These are phyloP conservation scores for Ceraceosorus bombacis DNA, from an alignment of 1,284 basidiomycete species.

Conservation along the genomic window DNA sequence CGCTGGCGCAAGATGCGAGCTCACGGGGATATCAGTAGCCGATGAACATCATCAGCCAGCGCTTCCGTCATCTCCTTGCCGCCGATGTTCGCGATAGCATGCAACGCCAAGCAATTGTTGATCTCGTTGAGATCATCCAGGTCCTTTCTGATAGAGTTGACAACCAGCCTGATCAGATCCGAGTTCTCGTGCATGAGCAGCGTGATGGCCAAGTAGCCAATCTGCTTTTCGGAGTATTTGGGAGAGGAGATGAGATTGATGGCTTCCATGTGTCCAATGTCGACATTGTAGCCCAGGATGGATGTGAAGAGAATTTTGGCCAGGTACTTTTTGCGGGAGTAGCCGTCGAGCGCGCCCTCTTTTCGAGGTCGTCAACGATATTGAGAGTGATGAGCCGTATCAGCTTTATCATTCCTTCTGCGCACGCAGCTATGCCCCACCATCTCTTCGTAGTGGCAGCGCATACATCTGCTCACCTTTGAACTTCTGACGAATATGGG, in stretches of 20 bases:
- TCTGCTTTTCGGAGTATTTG: conserved; percentile 99
- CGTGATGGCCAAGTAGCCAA: conserved; percentile 95
- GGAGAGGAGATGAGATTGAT: conserved; percentile 91
- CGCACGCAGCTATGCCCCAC: not conserved
- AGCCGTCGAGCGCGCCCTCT: conserved; percentile 95
- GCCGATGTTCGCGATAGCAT: conserved; percentile 96
- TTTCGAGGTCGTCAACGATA: not conserved
- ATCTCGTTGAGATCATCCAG: conserved; percentile 89
- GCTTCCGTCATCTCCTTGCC: conserved; percentile 98
- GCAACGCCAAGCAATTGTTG: conserved; percentile 90
- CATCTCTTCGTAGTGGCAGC: not conserved
- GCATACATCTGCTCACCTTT: conserved; percentile 59
- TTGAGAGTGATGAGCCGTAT: conserved; percentile 3
- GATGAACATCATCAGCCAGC: conserved; percentile 82
- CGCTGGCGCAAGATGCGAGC: conserved; percentile 31
- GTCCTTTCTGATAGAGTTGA: conserved; percentile 97
- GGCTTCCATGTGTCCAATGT: conserved; percentile 98
- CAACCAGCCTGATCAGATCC: conserved; percentile 85
- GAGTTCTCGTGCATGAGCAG: conserved; percentile 97
- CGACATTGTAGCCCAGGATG: conserved; percentile 96
- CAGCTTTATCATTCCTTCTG: not conserved
- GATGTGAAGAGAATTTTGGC: conserved; percentile 96
- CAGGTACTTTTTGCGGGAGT: conserved; percentile 95
- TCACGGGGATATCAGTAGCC: conserved; percentile 88
- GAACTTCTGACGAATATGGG: conserved; percentile 97